phyloP scores from a whole-genome alignment of 371 early-diverging fungal species.

The Rhizopus delemar region DNA sequence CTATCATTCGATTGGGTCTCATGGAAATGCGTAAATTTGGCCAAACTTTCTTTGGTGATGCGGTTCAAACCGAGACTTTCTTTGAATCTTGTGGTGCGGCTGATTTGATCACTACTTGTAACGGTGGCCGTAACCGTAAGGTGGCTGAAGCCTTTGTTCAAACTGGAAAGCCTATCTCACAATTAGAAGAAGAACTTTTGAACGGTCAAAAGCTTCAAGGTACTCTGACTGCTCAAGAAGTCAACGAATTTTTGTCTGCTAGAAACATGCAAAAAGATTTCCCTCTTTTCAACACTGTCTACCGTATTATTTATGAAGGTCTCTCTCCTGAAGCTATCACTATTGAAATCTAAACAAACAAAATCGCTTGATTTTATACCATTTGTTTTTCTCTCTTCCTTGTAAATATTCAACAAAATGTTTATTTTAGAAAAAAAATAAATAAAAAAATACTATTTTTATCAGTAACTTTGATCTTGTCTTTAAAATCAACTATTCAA shows the following conservation, averaged over 20 bases:
- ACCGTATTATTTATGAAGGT: constrained; percentile 83
- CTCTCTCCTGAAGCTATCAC: constrained; percentile 57
- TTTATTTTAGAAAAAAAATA: too few species aligned
- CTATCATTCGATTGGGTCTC: constrained; percentile 95
- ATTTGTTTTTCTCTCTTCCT: not conserved
- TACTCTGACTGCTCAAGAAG: constrained; percentile 88
- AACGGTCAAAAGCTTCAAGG: constrained; percentile 98
- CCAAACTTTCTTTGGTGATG: constrained; percentile 71
- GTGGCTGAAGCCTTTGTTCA: constrained; percentile 85
- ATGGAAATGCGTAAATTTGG: constrained; percentile 96
- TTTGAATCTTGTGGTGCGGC: constrained; percentile 96
- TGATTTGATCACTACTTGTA: constrained; percentile 90
- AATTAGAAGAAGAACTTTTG: constrained; percentile 84
- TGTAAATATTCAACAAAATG: not conserved
- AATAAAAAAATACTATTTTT: too few species aligned
- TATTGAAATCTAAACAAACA: constrained; percentile 48
- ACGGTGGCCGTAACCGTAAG: constrained; percentile 92
- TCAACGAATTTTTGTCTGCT: constrained; percentile 76
- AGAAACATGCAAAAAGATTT: constrained; percentile 65
- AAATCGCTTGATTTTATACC: constrained; percentile 7
- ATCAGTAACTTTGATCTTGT: too few species aligned
- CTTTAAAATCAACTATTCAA: too few species aligned
- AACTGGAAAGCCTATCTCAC: constrained; percentile 84
- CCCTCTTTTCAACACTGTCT: constrained; percentile 88
- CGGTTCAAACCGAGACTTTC: constrained; percentile 85